phyloP scores from a whole-genome alignment of 257 asterid genomes.

The Penstemon newberryi region DNA sequence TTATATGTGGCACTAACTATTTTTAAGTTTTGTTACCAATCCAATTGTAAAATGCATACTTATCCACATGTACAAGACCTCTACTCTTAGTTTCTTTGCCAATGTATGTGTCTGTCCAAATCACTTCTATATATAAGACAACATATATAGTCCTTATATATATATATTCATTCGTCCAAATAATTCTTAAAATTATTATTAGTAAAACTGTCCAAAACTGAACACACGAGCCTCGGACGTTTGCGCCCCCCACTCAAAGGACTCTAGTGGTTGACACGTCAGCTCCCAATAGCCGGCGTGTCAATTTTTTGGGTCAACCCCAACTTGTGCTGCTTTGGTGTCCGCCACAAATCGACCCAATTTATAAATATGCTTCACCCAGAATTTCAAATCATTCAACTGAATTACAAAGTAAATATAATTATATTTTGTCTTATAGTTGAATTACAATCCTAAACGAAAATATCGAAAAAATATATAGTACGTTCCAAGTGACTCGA shows the following conservation, averaged over 20 bases:
- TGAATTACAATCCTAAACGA: neutral
- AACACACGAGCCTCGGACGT: neutral
- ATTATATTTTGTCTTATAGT: neutral
- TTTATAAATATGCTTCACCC: neutral
- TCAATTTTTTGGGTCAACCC: slow-evolving; percentile 32
- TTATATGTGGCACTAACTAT: no score
- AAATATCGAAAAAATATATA: neutral
- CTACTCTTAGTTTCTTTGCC: no score
- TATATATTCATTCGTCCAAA: neutral
- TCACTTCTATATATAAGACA: neutral
- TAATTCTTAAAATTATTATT: no score
- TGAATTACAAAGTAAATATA: no score
- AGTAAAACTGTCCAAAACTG: neutral
- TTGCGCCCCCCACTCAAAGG: slow-evolving; percentile 5
- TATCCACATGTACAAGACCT: no score
- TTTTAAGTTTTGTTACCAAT: no score
- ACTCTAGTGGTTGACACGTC: slow-evolving; percentile 29
- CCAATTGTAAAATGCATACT: neutral
- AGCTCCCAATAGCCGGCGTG: slow-evolving; percentile 34
- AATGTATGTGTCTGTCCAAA: neutral
- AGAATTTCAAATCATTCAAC: neutral
- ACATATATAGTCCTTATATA: neutral
- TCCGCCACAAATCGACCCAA: slow-evolving; percentile 14
- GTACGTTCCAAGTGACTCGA: neutral
- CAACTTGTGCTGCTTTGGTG: slow-evolving; percentile 24